Base-by-base conservation (phyloP, 768 basidiomycete genomes). In the Mycena indigotica region DNA sequence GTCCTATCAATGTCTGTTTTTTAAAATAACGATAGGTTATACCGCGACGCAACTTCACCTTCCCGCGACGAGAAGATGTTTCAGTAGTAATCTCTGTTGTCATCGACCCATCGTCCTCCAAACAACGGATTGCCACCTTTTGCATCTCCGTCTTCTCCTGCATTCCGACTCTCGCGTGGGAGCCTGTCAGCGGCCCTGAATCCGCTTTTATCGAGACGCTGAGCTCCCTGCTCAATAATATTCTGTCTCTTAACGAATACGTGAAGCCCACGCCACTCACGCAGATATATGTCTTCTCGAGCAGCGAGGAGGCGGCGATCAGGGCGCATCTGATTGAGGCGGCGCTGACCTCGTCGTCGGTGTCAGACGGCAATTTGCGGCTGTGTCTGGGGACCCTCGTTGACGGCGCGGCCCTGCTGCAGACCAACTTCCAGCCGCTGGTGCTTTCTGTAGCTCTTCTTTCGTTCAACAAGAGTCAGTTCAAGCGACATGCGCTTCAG, bases 261-360 rank as follows among this genome's bases (percentile, higher is more conserved):
- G 40, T 67, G 62, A 25, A 52, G 55, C 58, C 65, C 35, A 50
- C 61, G 21, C 66, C 67, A 21, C 69, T 73, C 1, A 73, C 76
- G 0, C 81, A 83, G 56, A 80, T 80, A 60, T 81, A 81, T 59
- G 75, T 81, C 8, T 83, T 79, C 72, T 78, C 79, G 3, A 54
- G 70, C 2, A 64, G 55, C 16, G 80, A 83, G 63, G 73, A 73
- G 28, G 54, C 63, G 17, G 68, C 73, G 10, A 66, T 83, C 25
- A 77, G 81, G 60, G 61, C 67, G 3, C 75, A 78, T 51, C 70
- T 83, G 29, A 75, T 80, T 40, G 66, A 77, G 35, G 64, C 72
- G 15, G 80, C 80, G 16, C 69, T 81, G 5, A 70, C 68, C 1
- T 70, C 75, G 12, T 55, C 65, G 17, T 62, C 69, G 4, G 61